These are phyloP conservation scores for Candida dubliniensis DNA, from an alignment of 1,139 yeast genomes.

Conservation along the genomic window DNA sequence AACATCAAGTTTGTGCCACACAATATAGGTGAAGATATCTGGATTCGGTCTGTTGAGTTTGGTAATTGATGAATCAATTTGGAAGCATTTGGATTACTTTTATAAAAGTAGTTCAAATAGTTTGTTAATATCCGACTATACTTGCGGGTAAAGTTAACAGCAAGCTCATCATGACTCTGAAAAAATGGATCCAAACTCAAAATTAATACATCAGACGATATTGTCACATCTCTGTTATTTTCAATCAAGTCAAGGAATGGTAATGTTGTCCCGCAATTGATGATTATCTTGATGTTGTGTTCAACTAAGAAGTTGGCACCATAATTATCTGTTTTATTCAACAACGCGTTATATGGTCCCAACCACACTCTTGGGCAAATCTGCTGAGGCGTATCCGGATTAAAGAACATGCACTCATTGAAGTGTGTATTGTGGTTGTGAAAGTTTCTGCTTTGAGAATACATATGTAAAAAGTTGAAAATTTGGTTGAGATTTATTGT, in stretches of 20 bases:
- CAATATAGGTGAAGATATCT: conserved; percentile 37
- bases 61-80: conserved; percentile 35
- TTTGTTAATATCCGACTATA: conserved; percentile 41
- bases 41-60: conserved; percentile 23
- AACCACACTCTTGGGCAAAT: conserved; percentile 35
- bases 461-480: background rate
- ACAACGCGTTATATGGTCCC: conserved; percentile 25
- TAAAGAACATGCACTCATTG: conserved; percentile 14
- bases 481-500: no score
- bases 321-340: conserved; percentile 6
- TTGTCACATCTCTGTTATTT: conserved; percentile 22
- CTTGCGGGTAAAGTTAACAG: conserved; percentile 25
- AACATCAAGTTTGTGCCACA: conserved; percentile 37
- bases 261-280: conserved; percentile 42
- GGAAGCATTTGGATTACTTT: conserved; percentile 30
- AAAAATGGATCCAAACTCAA: conserved; percentile 42
- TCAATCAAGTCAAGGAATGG: conserved; percentile 26
- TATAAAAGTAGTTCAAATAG: conserved; percentile 39
- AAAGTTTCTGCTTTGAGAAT: conserved; percentile 7
- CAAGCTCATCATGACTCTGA: conserved; percentile 20
- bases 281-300: conserved; percentile 37
- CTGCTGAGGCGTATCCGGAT: conserved; percentile 21
- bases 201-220: conserved; percentile 42
- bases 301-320: conserved; percentile 19
- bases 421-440: conserved; percentile 8